Percentiles rank a stretch among this genome's conserved stretches.
phyloP scores from a whole-genome alignment of 768 basidiomycete genomes.

The Ephemerocybe angulata region DNA sequence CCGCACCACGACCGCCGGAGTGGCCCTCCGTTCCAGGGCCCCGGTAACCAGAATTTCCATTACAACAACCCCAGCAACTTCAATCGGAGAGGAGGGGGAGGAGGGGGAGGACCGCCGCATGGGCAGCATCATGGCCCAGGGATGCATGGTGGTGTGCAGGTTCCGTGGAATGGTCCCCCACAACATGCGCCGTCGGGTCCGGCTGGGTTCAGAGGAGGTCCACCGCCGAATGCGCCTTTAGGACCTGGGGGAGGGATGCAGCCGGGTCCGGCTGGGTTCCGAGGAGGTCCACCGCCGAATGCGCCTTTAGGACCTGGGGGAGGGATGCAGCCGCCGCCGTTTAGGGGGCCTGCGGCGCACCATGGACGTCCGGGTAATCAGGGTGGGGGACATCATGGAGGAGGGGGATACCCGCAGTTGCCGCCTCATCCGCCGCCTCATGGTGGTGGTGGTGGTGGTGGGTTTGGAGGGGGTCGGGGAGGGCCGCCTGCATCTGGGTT shows the following conservation, averaged over 20 bases:
- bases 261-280: not conserved
- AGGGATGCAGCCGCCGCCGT: not conserved
- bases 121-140: not conserved
- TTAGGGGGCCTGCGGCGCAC: no score
- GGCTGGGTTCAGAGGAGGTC: not conserved
- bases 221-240: not conserved
- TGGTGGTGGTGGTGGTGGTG: constrained; percentile 6
- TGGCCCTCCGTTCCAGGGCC: not conserved
- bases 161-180: constrained; percentile 1
- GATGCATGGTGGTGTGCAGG: not conserved
- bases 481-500: constrained; percentile 11
- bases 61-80: not conserved
- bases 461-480: constrained; percentile 2
- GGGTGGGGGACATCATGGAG: not conserved
- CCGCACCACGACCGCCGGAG: no score
- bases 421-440: not conserved
- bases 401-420: not conserved
- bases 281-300: not conserved
- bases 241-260: constrained; percentile 4
- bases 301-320: constrained; percentile 6
- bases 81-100: not conserved
- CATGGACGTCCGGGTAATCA: not conserved
- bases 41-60: not conserved
- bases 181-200: not conserved
- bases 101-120: not conserved